Evolutionary conservation across 768 basidiomycete species (phyloP), one percentile per base, ranked within the genome.

Genomic region (Pisolithus microcarpus): DNA sequence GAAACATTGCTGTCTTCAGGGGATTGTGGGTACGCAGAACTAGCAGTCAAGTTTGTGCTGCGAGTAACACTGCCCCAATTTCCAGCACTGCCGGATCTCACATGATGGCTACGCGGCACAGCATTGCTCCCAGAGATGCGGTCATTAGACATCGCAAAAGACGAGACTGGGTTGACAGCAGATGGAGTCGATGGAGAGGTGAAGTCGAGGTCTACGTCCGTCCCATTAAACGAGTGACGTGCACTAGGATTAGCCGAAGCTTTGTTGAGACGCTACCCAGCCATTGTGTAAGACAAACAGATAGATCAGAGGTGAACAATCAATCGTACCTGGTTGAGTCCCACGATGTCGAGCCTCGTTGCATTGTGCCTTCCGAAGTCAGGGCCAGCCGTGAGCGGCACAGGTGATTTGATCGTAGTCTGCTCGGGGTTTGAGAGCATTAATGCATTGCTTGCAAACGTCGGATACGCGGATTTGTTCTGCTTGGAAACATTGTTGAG

Each of bases 391-490:
- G 88, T 91, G 54, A 88, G 78, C 34, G 88, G 89, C 45, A 82
- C 84, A 51, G 87, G 87, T 19, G 85, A 86, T 64, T 85, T 80
- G 52, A 78, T 74, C 18, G 77, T 68, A 24, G 76, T 66, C 45
- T 80, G 80, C 42, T 86, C 85, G 43, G 76, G 74, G 13, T 69
- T 62, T n/a, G 69, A 63, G 50, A 85, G 82, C 49, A 81, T 75
- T 50, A 70, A 51, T 10, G 69, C 66, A 52, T 78, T 78, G 52
- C 72, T 66, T 21, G 77, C 60, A 60, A 77, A 78, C 13, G 74
- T 72, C 4, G 89, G 88, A 59, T 86, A 91, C 0, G 88, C 88
- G 8, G 88, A 90, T 67, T 91, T 91, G 70, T 91, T 91, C 71
- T 89, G 87, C 59, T 78, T 69, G 30, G 80, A 72, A 43, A 79